A percentile compares a stretch with the other conserved stretches of the same genome.
Evolutionary conservation across 768 basidiomycete species (phyloP).

Genomic region (Psilocybe tampanensis): DNA sequence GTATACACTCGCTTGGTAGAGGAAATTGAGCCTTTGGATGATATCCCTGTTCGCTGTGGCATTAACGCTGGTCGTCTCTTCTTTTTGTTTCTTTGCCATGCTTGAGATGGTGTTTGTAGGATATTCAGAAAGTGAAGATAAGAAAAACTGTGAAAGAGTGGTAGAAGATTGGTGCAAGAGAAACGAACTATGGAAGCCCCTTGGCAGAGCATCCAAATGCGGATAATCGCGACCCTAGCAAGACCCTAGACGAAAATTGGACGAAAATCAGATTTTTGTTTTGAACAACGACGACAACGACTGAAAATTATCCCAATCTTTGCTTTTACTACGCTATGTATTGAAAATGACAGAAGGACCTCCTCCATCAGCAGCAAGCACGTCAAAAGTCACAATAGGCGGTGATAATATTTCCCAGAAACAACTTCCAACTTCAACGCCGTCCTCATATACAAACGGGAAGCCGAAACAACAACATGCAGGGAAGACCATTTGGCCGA

Average conservation of each 20-base stretch:
- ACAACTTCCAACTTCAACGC: neutral
- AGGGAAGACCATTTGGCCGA: neutral
- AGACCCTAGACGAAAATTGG: too few species aligned
- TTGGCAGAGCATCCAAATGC: constrained; percentile 6
- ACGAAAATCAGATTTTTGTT: neutral
- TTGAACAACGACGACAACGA: neutral
- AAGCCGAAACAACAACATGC: neutral
- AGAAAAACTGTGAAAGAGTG: too few species aligned
- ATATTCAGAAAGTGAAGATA: too few species aligned
- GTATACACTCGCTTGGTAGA: constrained; percentile 80
- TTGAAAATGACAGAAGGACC: constrained; percentile 19
- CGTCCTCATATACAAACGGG: neutral
- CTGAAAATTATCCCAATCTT: neutral
- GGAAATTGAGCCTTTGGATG: constrained; percentile 81
- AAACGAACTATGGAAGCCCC: too few species aligned
- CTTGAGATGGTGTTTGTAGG: neutral
- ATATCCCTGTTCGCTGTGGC: constrained; percentile 71
- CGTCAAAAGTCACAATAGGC: constrained; percentile 13
- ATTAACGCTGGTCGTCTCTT: constrained; percentile 57
- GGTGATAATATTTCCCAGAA: neutral
- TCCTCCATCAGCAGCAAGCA: constrained; percentile 18
- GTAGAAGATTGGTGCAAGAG: too few species aligned
- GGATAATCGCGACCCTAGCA: neutral
- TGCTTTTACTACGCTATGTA: neutral
- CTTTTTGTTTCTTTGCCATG: constrained; percentile 71